Base-by-base conservation (phyloP, 345 rosid genomes). In the Ceriops zippeliana region DNA sequence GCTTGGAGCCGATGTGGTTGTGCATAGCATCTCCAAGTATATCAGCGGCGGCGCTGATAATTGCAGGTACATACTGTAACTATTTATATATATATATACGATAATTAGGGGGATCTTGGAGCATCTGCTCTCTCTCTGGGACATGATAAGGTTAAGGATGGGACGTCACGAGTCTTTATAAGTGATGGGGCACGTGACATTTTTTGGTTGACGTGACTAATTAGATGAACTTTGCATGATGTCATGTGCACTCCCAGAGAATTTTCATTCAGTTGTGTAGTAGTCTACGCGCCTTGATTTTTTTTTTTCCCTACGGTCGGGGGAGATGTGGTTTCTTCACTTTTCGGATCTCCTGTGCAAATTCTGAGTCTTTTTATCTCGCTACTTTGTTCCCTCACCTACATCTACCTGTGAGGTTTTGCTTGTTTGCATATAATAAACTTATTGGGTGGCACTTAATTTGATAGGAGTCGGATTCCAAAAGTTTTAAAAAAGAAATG, bases 41-140 rank as follows among this genome's bases (percentile, higher is more conserved):
- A 86, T 95, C 15, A 95, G 99, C 69, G 99, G 99, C 20, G 99
- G 93, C 72, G 98, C 90, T 67, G 99, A 95, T 79, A 65, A 90
- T 95, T 30, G 98, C 98, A 82, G 99, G 99, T 89, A 72, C 11
- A 67, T 63, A 30, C 21, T 46, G 15, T 13, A 2, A 6, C 2
- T 53, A 22, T 22, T 22, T 22, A 22, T 22, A 22, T 22, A 0
- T 22, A 22, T 22, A 22, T 22, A 22, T 20, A 2, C 63, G 15
- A 28, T n/a, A 30, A 68, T 58, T 13, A 19, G 30, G 16, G 37
- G 52, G 57, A 67, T 51, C 42, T 37, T 9, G 11, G 42, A 1
- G 13, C 11, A 37, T 8, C 2, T 37, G 13, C 16, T 38, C 2
- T 38, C 2, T 38, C 15, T 38, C 15, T 10, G 15, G 47, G 47